phyloP scores from a whole-genome alignment of 352 stramenopile genomes.

The Phytophthora foliorum region DNA sequence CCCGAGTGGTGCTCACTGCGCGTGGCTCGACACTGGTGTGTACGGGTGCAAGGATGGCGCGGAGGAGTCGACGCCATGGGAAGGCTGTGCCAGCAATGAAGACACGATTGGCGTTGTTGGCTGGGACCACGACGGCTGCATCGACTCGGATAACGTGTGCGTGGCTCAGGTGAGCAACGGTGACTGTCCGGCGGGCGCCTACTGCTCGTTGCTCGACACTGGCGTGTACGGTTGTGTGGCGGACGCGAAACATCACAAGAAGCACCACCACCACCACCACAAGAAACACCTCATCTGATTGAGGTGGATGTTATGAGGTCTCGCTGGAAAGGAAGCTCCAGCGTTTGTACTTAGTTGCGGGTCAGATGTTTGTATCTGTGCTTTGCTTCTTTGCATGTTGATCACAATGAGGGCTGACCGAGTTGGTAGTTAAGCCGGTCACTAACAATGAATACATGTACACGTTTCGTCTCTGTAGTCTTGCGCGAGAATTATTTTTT shows the following conservation, averaged over 20 bases:
- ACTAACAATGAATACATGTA: conserved; percentile 4
- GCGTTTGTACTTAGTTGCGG: conserved; percentile 3
- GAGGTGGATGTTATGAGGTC: conserved; percentile 9
- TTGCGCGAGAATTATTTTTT: too few relatives aligned
- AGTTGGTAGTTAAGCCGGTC: conserved; percentile 1
- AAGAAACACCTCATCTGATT: conserved; percentile 13
- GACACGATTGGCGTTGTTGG: conserved; percentile 34
- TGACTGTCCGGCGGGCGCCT: conserved; percentile 20
- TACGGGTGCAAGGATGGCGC: conserved; percentile 37
- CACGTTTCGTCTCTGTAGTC: conserved; percentile 6
- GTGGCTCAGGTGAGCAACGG: conserved; percentile 17
- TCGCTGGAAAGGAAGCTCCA: not conserved
- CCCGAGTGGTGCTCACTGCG: conserved; percentile 33
- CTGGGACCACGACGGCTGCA: conserved; percentile 35
- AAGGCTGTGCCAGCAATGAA: conserved; percentile 26
- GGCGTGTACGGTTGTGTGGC: conserved; percentile 29
- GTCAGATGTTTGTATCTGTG: not conserved
- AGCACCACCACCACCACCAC: conserved; percentile 13
- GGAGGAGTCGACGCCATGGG: conserved; percentile 31
- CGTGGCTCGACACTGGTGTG: conserved; percentile 35
- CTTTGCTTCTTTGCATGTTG: conserved; percentile 14
- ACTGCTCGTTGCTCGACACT: conserved; percentile 32
- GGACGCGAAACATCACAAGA: not conserved
- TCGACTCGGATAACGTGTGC: conserved; percentile 25
- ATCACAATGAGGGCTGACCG: not conserved